Conservation (phyloP, 495 filamentous ascomycete species). For the Daldinia childiae region DNA sequence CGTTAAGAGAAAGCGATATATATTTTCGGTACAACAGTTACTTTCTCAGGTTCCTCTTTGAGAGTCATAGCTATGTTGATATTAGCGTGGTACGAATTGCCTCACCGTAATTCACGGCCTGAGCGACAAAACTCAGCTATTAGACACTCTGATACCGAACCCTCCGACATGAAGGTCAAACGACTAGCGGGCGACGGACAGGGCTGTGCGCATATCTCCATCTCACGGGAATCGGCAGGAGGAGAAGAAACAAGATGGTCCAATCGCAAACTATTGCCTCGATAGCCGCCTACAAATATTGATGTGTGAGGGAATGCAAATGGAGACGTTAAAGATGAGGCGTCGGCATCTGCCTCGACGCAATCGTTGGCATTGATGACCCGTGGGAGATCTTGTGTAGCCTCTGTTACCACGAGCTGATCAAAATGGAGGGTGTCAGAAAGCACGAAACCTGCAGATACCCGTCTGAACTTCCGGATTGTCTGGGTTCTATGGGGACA, state of each 20-base stretch:
- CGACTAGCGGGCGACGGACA: not conserved
- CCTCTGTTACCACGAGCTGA: constrained; percentile 28
- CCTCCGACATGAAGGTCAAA: not conserved
- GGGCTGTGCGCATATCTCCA: not conserved
- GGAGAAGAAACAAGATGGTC: not conserved
- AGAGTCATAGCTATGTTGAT: not conserved
- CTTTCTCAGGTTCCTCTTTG: not conserved
- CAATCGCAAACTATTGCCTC: constrained; percentile 10
- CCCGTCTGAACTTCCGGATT: constrained; percentile 19
- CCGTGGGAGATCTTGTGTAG: constrained; percentile 22
- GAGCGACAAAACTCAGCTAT: not conserved
- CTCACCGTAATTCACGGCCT: not conserved
- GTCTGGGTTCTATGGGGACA: constrained; percentile 8
- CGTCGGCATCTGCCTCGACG: constrained; percentile 18
- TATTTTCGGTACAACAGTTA: not conserved
- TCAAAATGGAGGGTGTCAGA: constrained; percentile 13
- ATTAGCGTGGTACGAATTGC: not conserved
- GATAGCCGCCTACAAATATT: constrained; percentile 5
- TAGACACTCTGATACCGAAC: not conserved
- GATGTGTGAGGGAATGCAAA: constrained; percentile 9
- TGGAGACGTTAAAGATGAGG: constrained; percentile 7
- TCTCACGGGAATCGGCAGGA: not conserved
- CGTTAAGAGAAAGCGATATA: not conserved
- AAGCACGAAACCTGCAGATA: constrained; percentile 26
- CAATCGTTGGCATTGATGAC: constrained; percentile 16